Conservation (phyloP, 345 rosid species). For the Brassica incana region DNA sequence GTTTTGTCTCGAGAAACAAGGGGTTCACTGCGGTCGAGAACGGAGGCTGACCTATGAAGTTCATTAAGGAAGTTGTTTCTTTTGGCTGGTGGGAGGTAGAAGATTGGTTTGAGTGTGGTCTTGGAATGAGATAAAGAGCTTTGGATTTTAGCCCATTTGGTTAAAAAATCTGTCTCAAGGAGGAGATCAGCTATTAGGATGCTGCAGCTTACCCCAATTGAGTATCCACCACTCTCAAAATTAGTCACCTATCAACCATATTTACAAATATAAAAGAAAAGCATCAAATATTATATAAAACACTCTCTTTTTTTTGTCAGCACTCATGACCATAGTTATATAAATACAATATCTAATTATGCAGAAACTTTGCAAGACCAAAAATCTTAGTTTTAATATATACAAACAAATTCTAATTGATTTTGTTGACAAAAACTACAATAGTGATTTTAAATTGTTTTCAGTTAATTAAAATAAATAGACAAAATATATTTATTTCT, state of each 20-base stretch:
- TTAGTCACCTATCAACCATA: slow-evolving; percentile 59
- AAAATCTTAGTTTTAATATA: not conserved
- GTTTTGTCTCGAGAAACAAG: slow-evolving; percentile 39
- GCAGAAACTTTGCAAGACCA: not conserved
- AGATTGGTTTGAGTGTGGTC: slow-evolving; percentile 44
- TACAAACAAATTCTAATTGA: not conserved
- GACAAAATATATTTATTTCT: not conserved
- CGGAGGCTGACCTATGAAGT: slow-evolving; percentile 34
- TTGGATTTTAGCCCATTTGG: slow-evolving; percentile 62
- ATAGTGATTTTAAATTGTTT: not conserved
- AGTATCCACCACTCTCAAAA: slow-evolving; percentile 85
- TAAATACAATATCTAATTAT: no score
- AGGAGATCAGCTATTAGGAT: slow-evolving; percentile 61
- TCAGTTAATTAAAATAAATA: not conserved
- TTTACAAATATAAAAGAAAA: not conserved
- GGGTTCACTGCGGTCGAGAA: slow-evolving; percentile 38
- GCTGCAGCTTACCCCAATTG: slow-evolving; percentile 83
- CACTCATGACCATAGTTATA: no score
- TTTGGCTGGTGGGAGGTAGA: slow-evolving; percentile 53
- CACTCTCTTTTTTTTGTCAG: no score
- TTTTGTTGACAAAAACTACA: not conserved
- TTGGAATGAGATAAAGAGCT: slow-evolving; percentile 23
- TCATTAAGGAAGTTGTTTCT: not conserved
- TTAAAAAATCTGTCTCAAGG: slow-evolving; percentile 45
- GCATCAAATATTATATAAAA: no score